Conservation (phyloP, 257 asterid genomes). For the Oldenlandia corymbosa region DNA sequence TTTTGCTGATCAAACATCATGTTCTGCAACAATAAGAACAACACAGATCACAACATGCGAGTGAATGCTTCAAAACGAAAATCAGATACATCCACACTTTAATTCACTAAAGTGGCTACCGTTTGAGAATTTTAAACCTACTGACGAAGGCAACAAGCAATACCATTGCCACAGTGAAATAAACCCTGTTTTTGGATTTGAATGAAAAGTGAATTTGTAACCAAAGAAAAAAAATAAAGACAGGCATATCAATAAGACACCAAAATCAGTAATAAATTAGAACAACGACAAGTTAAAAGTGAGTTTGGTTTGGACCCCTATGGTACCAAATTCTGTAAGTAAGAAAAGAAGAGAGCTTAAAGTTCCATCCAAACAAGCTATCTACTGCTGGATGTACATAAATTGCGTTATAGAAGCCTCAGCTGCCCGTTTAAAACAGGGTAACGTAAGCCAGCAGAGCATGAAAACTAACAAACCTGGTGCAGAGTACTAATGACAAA, state of each 20-base stretch:
- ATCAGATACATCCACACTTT: not conserved
- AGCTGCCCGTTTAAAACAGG: no score
- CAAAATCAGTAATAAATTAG: no score
- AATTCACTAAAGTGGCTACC: not conserved
- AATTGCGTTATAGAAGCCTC: no score
- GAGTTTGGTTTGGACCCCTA: no score
- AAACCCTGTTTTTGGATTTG: not conserved
- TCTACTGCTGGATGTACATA: no score
- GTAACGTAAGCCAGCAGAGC: no score
- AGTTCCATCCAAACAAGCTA: no score
- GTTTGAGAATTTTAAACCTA: not conserved
- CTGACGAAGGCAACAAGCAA: not conserved
- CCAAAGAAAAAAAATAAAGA: not conserved
- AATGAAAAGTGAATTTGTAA: not conserved
- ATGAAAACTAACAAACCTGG: no score
- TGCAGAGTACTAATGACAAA: no score
- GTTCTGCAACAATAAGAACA: not conserved
- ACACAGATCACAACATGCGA: not conserved
- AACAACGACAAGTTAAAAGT: no score
- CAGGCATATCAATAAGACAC: not conserved
- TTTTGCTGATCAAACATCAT: constrained; percentile 22
- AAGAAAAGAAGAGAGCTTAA: no score
- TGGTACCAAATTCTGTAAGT: no score
- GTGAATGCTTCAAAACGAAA: not conserved
- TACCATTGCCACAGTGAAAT: not conserved